Conservation (phyloP, 2,329 filamentous ascomycete genomes). For the Diaporthe ilicicola region DNA sequence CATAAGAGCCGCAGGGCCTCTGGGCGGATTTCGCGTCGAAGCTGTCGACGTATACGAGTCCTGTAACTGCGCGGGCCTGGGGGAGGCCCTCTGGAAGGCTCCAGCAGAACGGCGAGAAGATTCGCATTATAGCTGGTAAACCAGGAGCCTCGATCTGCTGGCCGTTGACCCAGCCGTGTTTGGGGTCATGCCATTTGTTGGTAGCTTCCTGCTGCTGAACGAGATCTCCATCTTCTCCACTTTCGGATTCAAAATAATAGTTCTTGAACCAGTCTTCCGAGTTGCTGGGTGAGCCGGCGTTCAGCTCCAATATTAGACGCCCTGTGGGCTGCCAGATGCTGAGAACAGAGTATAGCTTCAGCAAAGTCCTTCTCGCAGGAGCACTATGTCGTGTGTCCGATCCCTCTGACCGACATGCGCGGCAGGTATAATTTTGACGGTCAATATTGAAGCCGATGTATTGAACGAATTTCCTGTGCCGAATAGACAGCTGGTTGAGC, state of each 20-base stretch:
- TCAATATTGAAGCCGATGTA: constrained; percentile 38
- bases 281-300: constrained; percentile 46
- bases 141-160: constrained; percentile 38
- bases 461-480: not conserved
- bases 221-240: constrained; percentile 33
- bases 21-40: constrained; percentile 40
- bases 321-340: constrained; percentile 28
- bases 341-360: constrained; percentile 44
- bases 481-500: constrained; percentile 31
- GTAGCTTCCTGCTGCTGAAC: not conserved
- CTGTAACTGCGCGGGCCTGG: constrained; percentile 41
- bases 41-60: constrained; percentile 45
- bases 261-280: constrained; percentile 45
- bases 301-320: constrained; percentile 45
- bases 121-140: constrained; percentile 36
- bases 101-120: constrained; percentile 37
- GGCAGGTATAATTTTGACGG: constrained; percentile 40
- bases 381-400: constrained; percentile 29
- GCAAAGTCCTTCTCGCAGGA: constrained; percentile 34
- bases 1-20: constrained; percentile 35
- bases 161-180: constrained; percentile 44
- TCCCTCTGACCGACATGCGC: constrained; percentile 33
- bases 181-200: constrained; percentile 37
- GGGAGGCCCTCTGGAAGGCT: constrained; percentile 35
- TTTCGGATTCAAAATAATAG: constrained; percentile 37